These are phyloP conservation scores for Mangifera indica DNA, from an alignment of 345 rosid species.

Conservation along the genomic window DNA sequence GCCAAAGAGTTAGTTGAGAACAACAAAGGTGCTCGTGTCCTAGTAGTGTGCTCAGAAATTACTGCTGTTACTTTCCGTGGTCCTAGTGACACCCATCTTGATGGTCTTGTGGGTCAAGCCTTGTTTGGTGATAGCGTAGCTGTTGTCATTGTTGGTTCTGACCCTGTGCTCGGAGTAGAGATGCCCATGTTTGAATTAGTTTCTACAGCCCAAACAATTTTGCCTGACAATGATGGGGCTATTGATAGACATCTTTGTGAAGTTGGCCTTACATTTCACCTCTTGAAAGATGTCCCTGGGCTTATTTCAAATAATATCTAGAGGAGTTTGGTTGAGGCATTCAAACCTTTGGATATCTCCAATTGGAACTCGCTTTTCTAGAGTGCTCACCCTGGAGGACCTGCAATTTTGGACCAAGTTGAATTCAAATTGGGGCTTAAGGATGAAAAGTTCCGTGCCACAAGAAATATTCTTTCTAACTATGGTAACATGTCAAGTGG, in stretches of 20 bases:
- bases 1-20: slow-evolving; percentile 62
- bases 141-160: slow-evolving; percentile 45
- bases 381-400: slow-evolving; percentile 57
- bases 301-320: slow-evolving; percentile 42
- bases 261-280: slow-evolving; percentile 47
- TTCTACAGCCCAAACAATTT: slow-evolving; percentile 39
- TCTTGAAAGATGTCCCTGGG: slow-evolving; percentile 44
- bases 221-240: slow-evolving; percentile 54
- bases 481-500: slow-evolving; percentile 55
- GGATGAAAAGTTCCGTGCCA: slow-evolving; percentile 36
- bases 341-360: slow-evolving; percentile 41
- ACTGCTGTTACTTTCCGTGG: slow-evolving; percentile 45
- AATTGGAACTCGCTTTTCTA: slow-evolving; percentile 60
- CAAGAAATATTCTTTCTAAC: slow-evolving; percentile 38
- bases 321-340: slow-evolving; percentile 37
- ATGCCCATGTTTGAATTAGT: slow-evolving; percentile 44
- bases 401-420: slow-evolving; percentile 45
- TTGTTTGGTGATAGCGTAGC: slow-evolving; percentile 53
- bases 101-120: slow-evolving; percentile 50
- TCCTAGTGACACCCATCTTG: slow-evolving; percentile 39
- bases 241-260: slow-evolving; percentile 50
- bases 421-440: slow-evolving; percentile 36
- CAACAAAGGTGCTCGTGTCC: slow-evolving; percentile 49
- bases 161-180: slow-evolving; percentile 31
- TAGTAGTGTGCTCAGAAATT: slow-evolving; percentile 46